Evolutionary conservation across 306 rosid species (phyloP).

Genomic region (Trifolium subterraneum): DNA sequence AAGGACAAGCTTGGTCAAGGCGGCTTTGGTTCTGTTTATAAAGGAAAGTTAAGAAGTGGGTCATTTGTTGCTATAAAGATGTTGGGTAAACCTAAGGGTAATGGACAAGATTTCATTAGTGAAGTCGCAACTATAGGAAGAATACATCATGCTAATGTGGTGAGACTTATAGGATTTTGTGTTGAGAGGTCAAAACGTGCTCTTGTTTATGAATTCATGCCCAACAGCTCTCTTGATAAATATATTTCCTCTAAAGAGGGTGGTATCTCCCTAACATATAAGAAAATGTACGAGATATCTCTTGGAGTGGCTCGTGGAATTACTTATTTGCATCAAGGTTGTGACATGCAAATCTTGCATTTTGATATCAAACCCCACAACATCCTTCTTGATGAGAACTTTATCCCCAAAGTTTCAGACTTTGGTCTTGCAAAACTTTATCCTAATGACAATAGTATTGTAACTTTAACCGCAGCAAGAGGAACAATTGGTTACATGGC

Average conservation of each 20-base stretch:
- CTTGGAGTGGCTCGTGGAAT: background rate
- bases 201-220: background rate
- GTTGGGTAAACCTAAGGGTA: background rate
- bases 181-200: too few species aligned
- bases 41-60: background rate
- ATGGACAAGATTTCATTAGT: background rate
- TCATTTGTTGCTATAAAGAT: background rate
- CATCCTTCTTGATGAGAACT: background rate
- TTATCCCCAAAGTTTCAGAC: too few species aligned
- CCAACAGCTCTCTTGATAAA: too few species aligned
- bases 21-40: background rate
- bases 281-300: background rate
- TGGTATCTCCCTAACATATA: background rate
- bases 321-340: background rate
- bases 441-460: too few species aligned
- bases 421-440: too few species aligned
- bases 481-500: too few species aligned
- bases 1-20: background rate
- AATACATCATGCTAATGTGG: too few species aligned
- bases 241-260: background rate
- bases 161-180: too few species aligned
- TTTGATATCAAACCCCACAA: background rate
- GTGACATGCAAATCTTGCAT: background rate
- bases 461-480: too few species aligned
- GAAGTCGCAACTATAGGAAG: too few species aligned